Evolutionary conservation across 495 filamentous ascomycete species (phyloP), one percentile per base, ranked within the genome.

Genomic region (Penicillium cosmopolitanum): DNA sequence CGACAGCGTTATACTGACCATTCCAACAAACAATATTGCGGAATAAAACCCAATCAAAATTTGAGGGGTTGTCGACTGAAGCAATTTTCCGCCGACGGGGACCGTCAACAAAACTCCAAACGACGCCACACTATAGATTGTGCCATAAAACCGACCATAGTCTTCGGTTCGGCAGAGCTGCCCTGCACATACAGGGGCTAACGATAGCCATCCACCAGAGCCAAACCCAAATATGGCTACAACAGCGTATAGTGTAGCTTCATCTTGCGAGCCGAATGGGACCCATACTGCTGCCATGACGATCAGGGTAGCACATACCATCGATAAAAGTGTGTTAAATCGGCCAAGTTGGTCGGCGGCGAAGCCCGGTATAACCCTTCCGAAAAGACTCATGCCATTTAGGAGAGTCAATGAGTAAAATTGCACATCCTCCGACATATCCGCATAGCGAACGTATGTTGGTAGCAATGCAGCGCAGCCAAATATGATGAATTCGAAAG

Each of bases 331-430:
- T 34, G 68, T 77, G 65, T 93, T 93, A 75, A 85, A 93, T 28
- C 87, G 80, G 0, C 90, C 90, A 25, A 90, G 31, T 54, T 81
- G 81, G 66, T 94, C 90, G 12, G 87, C 90, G 5, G 85, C 62
- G 56, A 86, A 81, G 6, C 88, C 89, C 0, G 89, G 89, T 0
- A 90, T 64, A 52, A 90, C 85, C 21, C 90, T 81, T 3, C 90
- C 90, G 31, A 90, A 50, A n/a, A 73, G 46, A 51, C 71, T 73
- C 70, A 73, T 75, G 36, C 70, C 63, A 34, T 77, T 77, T 40
- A 77, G 38, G 19, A 77, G 62, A 0, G 75, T 73, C 1, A 77
- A 65, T 4, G 72, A 70, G 33, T 74, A 77, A 48, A 72, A 77
- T 35, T 75, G 71, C 4, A 62, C 53, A 44, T 74, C 63, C 1